A percentile compares a stretch with the other conserved stretches of the same genome.
phyloP scores from a whole-genome alignment of 768 basidiomycete species.

The Exidia glandulosa region DNA sequence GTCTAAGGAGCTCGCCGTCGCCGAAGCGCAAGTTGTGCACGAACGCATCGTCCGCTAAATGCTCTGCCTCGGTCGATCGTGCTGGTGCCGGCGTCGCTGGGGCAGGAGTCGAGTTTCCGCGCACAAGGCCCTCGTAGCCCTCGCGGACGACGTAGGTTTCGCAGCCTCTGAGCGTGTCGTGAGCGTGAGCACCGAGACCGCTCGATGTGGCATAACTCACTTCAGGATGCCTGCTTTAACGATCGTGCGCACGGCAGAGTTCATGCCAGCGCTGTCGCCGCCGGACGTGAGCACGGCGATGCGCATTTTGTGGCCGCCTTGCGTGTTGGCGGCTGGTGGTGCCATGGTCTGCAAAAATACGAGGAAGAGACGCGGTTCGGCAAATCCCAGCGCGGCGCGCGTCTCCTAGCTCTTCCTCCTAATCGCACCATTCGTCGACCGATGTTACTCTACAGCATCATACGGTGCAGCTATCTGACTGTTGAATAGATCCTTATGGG shows the following conservation, averaged over 20 bases:
- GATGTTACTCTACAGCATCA: no score
- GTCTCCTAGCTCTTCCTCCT: no score
- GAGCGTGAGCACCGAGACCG: background rate
- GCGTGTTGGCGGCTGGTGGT: no score
- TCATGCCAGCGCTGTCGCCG: constrained; percentile 97
- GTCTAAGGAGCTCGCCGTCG: constrained; percentile 62
- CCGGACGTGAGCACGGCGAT: constrained; percentile 92
- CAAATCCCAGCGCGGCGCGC: no score
- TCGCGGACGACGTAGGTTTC: constrained; percentile 95
- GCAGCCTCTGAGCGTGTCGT: constrained; percentile 55
- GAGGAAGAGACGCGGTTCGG: no score
- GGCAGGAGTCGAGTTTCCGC: constrained; percentile 56
- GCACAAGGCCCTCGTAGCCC: constrained; percentile 95
- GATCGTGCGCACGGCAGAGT: constrained; percentile 85
- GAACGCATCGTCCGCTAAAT: constrained; percentile 16
- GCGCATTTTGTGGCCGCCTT: constrained; percentile 73
- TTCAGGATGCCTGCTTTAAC: constrained; percentile 88
- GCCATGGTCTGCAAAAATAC: no score
- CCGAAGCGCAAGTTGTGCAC: constrained; percentile 74
- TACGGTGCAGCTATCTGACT: no score
- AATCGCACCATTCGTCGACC: no score
- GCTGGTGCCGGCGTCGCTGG: constrained; percentile 16
- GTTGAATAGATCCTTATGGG: no score
- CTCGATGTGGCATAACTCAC: constrained; percentile 31
- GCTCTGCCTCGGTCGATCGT: constrained; percentile 14